Evolutionary conservation across 371 early-diverging fungal genomes (phyloP).

Genomic region (Cladochytrium tenue): DNA sequence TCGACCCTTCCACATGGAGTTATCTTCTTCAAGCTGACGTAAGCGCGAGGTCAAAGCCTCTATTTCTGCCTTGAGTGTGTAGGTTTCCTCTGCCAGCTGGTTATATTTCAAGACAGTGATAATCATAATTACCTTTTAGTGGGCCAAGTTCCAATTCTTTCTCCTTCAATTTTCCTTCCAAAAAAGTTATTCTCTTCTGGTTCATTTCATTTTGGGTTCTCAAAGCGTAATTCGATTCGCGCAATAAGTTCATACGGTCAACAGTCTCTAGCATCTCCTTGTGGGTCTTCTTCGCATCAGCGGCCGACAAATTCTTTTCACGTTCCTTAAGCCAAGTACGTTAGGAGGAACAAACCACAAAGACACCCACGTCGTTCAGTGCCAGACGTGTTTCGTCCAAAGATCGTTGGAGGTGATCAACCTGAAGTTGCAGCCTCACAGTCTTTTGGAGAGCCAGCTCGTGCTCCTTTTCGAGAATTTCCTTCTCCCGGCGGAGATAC

Average conservation of each 20-base stretch:
- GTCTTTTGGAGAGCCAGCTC: conserved; percentile 64
- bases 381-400: conserved; percentile 65
- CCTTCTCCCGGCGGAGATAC: conserved; percentile 69
- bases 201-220: conserved; percentile 56
- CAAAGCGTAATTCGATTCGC: conserved; percentile 70
- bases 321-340: conserved; percentile 36
- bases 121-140: conserved; percentile 43
- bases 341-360: background rate
- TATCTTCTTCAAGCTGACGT: conserved; percentile 48
- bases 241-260: conserved; percentile 63
- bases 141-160: conserved; percentile 45
- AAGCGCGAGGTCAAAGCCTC: conserved; percentile 49
- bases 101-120: too few species aligned
- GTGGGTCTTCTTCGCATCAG: conserved; percentile 54
- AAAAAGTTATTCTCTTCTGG: conserved; percentile 23
- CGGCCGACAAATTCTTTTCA: conserved; percentile 36
- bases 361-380: conserved; percentile 38
- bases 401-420: conserved; percentile 55
- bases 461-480: conserved; percentile 62
- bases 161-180: conserved; percentile 35
- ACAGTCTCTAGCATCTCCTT: conserved; percentile 63
- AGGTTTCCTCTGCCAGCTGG: conserved; percentile 45
- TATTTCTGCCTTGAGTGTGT: conserved; percentile 59
- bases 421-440: conserved; percentile 57
- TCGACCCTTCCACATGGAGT: conserved; percentile 61